A percentile compares a stretch with the other conserved stretches of the same genome.
phyloP scores from a whole-genome alignment of 345 rosid genomes.

The Populus nigra region DNA sequence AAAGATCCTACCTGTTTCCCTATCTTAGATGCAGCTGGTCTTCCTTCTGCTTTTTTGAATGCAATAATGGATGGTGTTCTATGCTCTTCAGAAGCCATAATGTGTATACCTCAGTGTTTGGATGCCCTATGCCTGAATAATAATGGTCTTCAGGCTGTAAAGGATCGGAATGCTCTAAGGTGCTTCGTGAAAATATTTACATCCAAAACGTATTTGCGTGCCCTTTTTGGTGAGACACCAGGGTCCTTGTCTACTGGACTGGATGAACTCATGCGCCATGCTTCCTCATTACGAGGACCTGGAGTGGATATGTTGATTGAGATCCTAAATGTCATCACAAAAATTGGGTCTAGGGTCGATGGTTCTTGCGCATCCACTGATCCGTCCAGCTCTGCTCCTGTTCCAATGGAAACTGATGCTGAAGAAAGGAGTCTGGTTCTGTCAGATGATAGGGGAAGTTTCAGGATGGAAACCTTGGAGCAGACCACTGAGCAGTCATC shows the following conservation, averaged over 20 bases:
- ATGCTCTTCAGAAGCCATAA: constrained; percentile 86
- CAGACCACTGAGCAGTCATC: constrained; percentile 51
- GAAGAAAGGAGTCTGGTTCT: constrained; percentile 48
- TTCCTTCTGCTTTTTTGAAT: constrained; percentile 90
- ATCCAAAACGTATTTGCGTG: constrained; percentile 69
- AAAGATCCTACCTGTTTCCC: constrained; percentile 91
- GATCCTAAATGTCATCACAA: constrained; percentile 56
- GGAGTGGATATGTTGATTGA: constrained; percentile 95
- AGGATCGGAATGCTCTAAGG: constrained; percentile 78
- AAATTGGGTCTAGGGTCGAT: constrained; percentile 67
- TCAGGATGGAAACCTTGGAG: constrained; percentile 49
- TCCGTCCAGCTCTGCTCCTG: constrained; percentile 43
- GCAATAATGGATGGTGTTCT: constrained; percentile 83
- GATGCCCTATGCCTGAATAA: constrained; percentile 91
- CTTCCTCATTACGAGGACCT: constrained; percentile 74
- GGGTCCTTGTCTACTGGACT: constrained; percentile 82
- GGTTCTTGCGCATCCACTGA: constrained; percentile 45
- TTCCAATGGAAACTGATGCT: constrained; percentile 89
- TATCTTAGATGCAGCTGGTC: constrained; percentile 80
- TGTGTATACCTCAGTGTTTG: constrained; percentile 95
- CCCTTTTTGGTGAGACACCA: constrained; percentile 76
- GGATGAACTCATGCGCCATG: constrained; percentile 94
- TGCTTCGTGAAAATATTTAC: constrained; percentile 94
- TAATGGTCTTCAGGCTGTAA: constrained; percentile 86
- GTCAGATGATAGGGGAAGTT: constrained; percentile 39